Evolutionary conservation across 352 stramenopile species (phyloP).

Genomic region (Globisporangium solare): DNA sequence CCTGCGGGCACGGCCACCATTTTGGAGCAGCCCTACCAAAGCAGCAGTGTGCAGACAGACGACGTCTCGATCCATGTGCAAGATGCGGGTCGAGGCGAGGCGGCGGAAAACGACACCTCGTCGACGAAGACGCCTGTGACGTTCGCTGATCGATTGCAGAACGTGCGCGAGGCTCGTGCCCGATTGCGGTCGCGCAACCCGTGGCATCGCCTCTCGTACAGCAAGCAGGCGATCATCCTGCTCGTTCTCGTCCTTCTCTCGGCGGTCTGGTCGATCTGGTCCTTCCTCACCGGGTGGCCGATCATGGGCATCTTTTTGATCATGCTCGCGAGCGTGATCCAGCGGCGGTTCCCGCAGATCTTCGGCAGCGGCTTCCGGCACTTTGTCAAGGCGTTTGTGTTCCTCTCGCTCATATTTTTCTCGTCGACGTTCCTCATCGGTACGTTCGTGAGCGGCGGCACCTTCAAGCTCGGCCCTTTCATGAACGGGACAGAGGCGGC

Average conservation of each 20-base stretch:
- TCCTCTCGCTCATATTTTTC: slow-evolving; percentile 81
- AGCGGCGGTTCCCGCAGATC: slow-evolving; percentile 71
- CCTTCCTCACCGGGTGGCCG: slow-evolving; percentile 67
- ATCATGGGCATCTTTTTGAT: slow-evolving; percentile 73
- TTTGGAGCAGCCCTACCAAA: slow-evolving; percentile 2
- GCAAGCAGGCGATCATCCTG: slow-evolving; percentile 39
- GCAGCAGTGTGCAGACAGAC: slow-evolving; percentile 12
- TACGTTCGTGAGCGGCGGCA: slow-evolving; percentile 55
- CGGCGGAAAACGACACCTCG: neutral
- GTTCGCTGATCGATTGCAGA: slow-evolving; percentile 22
- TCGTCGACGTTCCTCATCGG: slow-evolving; percentile 73
- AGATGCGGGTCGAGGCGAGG: slow-evolving; percentile 5
- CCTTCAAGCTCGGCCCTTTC: slow-evolving; percentile 48
- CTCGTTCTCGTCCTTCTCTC: slow-evolving; percentile 47
- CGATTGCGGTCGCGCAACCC: slow-evolving; percentile 39
- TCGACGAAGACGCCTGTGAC: neutral
- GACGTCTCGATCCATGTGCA: slow-evolving; percentile 27
- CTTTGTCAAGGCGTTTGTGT: slow-evolving; percentile 69
- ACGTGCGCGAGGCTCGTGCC: slow-evolving; percentile 34
- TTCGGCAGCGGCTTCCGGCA: slow-evolving; percentile 69
- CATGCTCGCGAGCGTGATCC: slow-evolving; percentile 55
- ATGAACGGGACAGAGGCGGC: slow-evolving; percentile 34
- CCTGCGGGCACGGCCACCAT: too few species aligned
- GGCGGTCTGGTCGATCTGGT: slow-evolving; percentile 51
- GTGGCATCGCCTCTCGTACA: slow-evolving; percentile 47